Evolutionary conservation across 176 grass and related monocot species (phyloP), one percentile per base, ranked within the genome.

Genomic region (Musa itinerans): DNA sequence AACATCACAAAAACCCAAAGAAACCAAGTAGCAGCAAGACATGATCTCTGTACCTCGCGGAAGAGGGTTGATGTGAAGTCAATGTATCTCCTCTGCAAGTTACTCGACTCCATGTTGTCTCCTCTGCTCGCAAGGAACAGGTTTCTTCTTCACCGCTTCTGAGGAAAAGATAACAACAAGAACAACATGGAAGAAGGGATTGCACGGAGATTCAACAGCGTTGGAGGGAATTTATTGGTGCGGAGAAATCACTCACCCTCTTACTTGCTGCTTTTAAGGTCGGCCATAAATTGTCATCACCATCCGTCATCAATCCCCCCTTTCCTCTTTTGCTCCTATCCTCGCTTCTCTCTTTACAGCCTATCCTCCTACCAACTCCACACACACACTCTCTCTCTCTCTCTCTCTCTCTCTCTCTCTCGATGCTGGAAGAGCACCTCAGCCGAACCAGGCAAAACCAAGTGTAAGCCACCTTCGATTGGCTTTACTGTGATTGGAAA

Each of bases 31-130:
- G 14, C 1, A 56, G 1, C 2, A 21, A 11, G 22, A 53, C 7
- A 50, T 26, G 11, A 17, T 65, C 71, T 27, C 7, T 11, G 70
- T 79, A 86, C 84, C 79, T 86, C 79, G 17, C 17, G 27, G 66
- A 82, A 82, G 21, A 86, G 75, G 17, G 84, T 26, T 1, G 84
- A 69, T 55, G 80, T 54, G 67, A 82, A 62, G 78, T 86, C 75
- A 21, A 81, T 50, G 19, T 79, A 86, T 24, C 65, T 86, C 23
- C 75, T 76, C 22, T 86, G 84, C 62, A 86, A 73, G 14, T 48
- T 21, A 14, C 69, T 34, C 79, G 75, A 21, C 50, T 86, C 84
- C 84, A 86, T 86, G 50, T n/a, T 78, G 1, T 12, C 19, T 51
- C 63, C 29, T 48, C 57, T 9, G 11, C 10, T 23, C 3, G 0